phyloP scores from a whole-genome alignment of 495 filamentous ascomycete genomes.

The Penicillium salamii region DNA sequence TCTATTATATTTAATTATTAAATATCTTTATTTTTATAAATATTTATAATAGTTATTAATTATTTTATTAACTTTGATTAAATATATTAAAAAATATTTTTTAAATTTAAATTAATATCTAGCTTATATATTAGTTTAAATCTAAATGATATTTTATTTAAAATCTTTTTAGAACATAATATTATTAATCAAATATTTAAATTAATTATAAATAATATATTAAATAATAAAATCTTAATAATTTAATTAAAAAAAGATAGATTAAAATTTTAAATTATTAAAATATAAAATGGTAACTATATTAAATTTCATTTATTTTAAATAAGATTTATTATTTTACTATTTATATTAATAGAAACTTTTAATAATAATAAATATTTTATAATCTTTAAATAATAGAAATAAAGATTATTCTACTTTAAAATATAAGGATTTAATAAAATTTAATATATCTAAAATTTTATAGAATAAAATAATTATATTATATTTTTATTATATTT shows the following conservation, averaged over 20 bases:
- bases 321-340: slow-evolving; percentile 2
- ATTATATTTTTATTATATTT: background rate
- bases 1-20: background rate
- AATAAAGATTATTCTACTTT: background rate
- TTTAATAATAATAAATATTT: background rate
- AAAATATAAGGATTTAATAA: background rate
- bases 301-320: background rate
- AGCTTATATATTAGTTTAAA: background rate
- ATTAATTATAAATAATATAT: background rate
- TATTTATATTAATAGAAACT: slow-evolving; percentile 2
- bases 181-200: background rate
- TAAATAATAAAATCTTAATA: slow-evolving; percentile 1
- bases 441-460: slow-evolving; percentile 4
- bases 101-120: background rate
- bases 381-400: background rate
- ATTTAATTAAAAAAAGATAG: background rate
- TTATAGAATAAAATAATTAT: background rate
- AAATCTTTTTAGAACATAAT: background rate
- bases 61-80: background rate
- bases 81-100: background rate
- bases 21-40: background rate
- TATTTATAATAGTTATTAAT: background rate
- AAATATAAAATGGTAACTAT: background rate
- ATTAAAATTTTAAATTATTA: too few relatives aligned
- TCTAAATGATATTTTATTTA: background rate